A percentile compares a stretch with the other conserved stretches of the same genome.
phyloP scores from a whole-genome alignment of 23 red algal genomes.

The Porphyridium purpureum region DNA sequence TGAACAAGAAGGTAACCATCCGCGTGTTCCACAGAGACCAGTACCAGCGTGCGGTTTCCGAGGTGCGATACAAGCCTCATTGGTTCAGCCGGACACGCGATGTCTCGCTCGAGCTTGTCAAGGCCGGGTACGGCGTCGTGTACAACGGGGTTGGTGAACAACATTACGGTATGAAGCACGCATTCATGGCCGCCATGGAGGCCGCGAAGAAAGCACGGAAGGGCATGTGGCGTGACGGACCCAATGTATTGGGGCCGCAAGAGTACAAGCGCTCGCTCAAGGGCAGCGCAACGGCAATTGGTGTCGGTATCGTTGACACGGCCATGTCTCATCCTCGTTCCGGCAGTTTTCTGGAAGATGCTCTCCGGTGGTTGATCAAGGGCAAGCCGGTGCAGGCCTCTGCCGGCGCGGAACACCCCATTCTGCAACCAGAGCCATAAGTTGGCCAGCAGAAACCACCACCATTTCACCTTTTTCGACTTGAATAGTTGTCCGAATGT shows the following conservation, averaged over 20 bases:
- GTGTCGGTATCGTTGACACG: no score
- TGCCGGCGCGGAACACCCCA: no score
- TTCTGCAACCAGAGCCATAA: no score
- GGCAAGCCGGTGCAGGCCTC: no score
- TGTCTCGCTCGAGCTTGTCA: conserved; percentile 49
- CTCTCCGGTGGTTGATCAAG: no score
- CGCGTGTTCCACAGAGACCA: conserved; percentile 42
- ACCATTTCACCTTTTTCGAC: no score
- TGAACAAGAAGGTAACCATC: conserved; percentile 19
- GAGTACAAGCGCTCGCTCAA: conserved; percentile 1
- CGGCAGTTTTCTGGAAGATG: no score
- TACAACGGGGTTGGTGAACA: conserved; percentile 48
- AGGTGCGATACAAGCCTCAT: conserved; percentile 19
- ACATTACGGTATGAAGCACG: conserved; percentile 25
- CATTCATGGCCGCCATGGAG: conserved; percentile 9
- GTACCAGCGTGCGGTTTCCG: conserved; percentile 50
- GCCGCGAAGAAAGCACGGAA: background rate
- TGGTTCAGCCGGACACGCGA: conserved; percentile 39
- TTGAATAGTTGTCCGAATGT: no score
- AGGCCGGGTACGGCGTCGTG: conserved; percentile 56
- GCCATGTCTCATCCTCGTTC: no score
- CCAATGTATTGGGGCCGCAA: background rate
- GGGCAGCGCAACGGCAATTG: no score
- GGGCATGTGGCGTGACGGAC: background rate
- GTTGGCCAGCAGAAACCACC: no score